Percentiles rank a stretch among this genome's conserved stretches.
Evolutionary conservation across 257 asterid genomes (phyloP).

Genomic region (Scutellaria baicalensis): DNA sequence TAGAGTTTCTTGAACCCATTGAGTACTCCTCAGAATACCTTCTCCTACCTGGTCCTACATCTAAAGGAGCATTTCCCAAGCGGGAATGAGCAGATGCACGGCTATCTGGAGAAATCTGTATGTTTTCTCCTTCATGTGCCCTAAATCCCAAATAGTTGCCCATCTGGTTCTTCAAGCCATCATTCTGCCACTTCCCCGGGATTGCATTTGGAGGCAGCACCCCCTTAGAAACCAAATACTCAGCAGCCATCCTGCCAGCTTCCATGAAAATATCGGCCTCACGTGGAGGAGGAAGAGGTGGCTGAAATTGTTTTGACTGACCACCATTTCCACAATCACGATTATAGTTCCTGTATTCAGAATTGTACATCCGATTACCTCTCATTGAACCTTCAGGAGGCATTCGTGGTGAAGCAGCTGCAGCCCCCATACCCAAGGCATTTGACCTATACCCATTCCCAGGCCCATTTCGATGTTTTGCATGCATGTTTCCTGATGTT

Average conservation of each 20-base stretch:
- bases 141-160: slow-evolving; percentile 30
- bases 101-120: slow-evolving; percentile 27
- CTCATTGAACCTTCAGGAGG: slow-evolving; percentile 68
- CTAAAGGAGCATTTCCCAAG: slow-evolving; percentile 40
- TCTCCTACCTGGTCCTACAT: slow-evolving; percentile 48
- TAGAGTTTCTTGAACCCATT: slow-evolving; percentile 33
- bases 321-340: slow-evolving; percentile 78
- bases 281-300: slow-evolving; percentile 39
- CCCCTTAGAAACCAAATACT: slow-evolving; percentile 75
- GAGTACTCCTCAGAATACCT: slow-evolving; percentile 50
- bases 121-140: slow-evolving; percentile 34
- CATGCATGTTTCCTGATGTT: slow-evolving; percentile 44
- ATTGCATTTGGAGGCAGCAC: slow-evolving; percentile 63
- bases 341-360: slow-evolving; percentile 48
- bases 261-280: slow-evolving; percentile 62
- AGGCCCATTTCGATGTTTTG: slow-evolving; percentile 61
- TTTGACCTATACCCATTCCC: slow-evolving; percentile 73
- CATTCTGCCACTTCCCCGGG: slow-evolving; percentile 61
- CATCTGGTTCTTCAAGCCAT: slow-evolving; percentile 40
- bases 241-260: slow-evolving; percentile 92
- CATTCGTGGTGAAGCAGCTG: slow-evolving; percentile 45
- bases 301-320: slow-evolving; percentile 50
- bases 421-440: slow-evolving; percentile 54
- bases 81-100: slow-evolving; percentile 67
- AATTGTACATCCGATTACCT: slow-evolving; percentile 50